Conservation (phyloP, 208 protist genomes). For the Herpetomonas tarakana region DNA sequence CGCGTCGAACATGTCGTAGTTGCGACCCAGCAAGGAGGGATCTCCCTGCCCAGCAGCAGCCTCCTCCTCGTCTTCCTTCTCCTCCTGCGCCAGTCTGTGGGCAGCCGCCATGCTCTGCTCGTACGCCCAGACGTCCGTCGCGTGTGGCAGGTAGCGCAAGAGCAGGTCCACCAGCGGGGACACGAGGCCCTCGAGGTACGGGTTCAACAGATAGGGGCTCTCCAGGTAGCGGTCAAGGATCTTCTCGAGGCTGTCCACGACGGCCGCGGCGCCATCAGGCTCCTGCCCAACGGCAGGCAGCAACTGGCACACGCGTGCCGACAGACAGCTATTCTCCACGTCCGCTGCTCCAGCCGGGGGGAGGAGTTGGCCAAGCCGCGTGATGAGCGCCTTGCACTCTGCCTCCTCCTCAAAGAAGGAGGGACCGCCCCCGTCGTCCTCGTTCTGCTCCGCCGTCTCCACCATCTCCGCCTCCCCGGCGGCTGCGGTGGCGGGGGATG, state of each 20-base stretch:
- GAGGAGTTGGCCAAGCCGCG: conserved; percentile 28
- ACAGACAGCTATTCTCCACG: neutral
- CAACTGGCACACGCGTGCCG: conserved; percentile 1
- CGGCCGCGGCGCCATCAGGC: conserved; percentile 51
- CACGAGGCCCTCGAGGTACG: conserved; percentile 86
- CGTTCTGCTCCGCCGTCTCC: conserved; percentile 14
- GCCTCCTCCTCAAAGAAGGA: conserved; percentile 82
- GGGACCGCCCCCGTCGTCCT: conserved; percentile 46
- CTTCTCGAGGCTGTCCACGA: conserved; percentile 52
- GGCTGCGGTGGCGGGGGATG: neutral
- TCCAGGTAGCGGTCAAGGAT: conserved; percentile 94
- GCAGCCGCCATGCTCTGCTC: neutral
- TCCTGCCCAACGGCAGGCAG: conserved; percentile 60
- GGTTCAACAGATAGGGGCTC: conserved; percentile 90
- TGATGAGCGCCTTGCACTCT: conserved; percentile 42
- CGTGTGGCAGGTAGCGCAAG: conserved; percentile 37
- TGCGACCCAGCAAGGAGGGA: conserved; percentile 45
- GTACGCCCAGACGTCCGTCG: conserved; percentile 40
- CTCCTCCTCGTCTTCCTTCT: conserved; percentile 1
- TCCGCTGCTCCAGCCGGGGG: conserved; percentile 18
- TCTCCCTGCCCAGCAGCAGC: conserved; percentile 6
- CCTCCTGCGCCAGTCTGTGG: neutral
- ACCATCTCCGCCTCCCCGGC: neutral
- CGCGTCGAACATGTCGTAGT: conserved; percentile 75
- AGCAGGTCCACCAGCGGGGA: conserved; percentile 69